Evolutionary conservation across 805 yeast species (phyloP), one percentile per base, ranked within the genome.

Genomic region (Candida argentea): DNA sequence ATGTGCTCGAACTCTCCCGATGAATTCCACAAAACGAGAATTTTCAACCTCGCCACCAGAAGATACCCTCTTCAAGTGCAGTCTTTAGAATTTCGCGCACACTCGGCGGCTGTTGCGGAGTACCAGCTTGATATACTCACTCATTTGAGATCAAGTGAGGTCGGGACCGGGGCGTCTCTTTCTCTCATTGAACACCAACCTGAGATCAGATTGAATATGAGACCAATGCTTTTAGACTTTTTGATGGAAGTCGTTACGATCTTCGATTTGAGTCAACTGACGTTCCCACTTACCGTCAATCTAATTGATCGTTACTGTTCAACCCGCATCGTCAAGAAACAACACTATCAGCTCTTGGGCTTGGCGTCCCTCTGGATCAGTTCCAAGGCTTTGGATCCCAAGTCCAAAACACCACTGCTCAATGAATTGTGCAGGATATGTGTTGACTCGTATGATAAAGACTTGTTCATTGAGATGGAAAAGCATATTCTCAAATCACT

Each of bases 391-490:
- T 47, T 62, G 42, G 76, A 71, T 42, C 57, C 65, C 36, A 71
- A 71, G 52, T 68, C 69, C 39, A 73, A 73, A 44, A 69, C 75
- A 22, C 77, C 79, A 6, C 55, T 67, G 13, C 50, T 74, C 31
- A 59, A 61, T 28, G 68, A 66, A 37, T 53, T 75, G 28, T 58
- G 69, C 41, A 67, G 66, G 32, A 59, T 72, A 49, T 73, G 79
- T 48, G 71, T 75, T 48, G 62, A 69, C 37, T 68, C 70, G 44
- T 74, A 72, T 49, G 62, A 70, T 29, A 67, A 64, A 37, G 61
- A 65, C 37, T 57, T 70, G 35, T 73, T 80, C 44, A 55, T 74
- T 33, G 75, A 73, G 43, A 73, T 78, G 73, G 93, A 81, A 47
- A 63, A 74, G 33, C 77, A 76, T 40, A 64, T 81, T 24, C 57